Percentiles rank a stretch among this genome's conserved stretches.
phyloP scores from a whole-genome alignment of 192 early-diverging fungal genomes.

The Dimargaris xerosporica region DNA sequence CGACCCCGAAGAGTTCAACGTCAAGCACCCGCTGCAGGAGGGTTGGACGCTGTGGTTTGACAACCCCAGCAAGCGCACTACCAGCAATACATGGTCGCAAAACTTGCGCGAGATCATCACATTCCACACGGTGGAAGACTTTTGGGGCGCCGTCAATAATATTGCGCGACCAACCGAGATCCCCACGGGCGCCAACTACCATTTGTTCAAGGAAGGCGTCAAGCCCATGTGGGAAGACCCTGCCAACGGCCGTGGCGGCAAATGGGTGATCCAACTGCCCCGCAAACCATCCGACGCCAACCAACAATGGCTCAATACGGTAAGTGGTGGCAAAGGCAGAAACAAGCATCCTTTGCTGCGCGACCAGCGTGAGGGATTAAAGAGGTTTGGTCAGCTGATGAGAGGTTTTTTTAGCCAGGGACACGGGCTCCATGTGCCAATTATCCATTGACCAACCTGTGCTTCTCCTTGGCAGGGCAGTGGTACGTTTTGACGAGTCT shows the following conservation, averaged over 20 bases:
- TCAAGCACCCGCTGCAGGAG: conserved; percentile 77
- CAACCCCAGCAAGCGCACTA: conserved; percentile 66
- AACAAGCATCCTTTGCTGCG: too few species aligned
- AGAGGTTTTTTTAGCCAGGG: too few species aligned
- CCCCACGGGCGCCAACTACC: conserved; percentile 72
- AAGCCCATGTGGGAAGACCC: conserved; percentile 93
- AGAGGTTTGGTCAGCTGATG: too few species aligned
- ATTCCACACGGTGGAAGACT: conserved; percentile 87
- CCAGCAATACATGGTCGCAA: conserved; percentile 58
- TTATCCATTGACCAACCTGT: too few species aligned
- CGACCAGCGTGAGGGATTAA: too few species aligned
- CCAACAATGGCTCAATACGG: conserved; percentile 71
- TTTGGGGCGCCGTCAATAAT: conserved; percentile 93
- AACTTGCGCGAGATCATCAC: conserved; percentile 84
- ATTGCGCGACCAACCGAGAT: conserved; percentile 59
- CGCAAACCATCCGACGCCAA: conserved; percentile 62
- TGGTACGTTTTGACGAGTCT: too few species aligned
- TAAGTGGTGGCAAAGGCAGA: conserved; percentile 18
- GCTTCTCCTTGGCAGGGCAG: too few species aligned
- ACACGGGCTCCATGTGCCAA: too few species aligned
- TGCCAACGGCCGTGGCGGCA: conserved; percentile 78
- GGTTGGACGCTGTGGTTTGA: conserved; percentile 95
- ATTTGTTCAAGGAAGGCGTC: conserved; percentile 83
- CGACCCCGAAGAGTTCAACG: conserved; percentile 55
- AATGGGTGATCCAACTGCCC: conserved; percentile 67